phyloP scores from a whole-genome alignment of 2,329 filamentous ascomycete genomes.

The Alternaria tenuissima region DNA sequence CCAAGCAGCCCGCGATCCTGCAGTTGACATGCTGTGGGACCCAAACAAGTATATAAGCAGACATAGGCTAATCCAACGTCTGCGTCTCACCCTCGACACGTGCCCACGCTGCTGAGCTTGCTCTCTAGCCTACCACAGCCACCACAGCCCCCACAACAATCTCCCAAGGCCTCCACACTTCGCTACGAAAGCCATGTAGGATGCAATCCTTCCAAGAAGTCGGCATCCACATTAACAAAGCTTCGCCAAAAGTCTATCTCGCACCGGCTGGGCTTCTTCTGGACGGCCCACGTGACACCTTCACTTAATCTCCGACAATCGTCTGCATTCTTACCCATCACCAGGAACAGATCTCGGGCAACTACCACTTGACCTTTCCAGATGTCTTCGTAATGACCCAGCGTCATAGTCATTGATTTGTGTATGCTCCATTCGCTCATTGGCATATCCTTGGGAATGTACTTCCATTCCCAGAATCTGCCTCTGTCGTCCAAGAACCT shows the following conservation, averaged over 20 bases:
- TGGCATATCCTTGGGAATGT: conserved; percentile 59
- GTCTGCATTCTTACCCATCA: conserved; percentile 57
- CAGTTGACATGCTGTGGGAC: conserved; percentile 1
- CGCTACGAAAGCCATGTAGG: conserved; percentile 42
- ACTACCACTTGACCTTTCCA: conserved; percentile 51
- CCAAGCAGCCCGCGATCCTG: conserved; percentile 1
- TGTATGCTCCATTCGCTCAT: conserved; percentile 57
- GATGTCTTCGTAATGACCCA: conserved; percentile 41
- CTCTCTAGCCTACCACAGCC: neutral
- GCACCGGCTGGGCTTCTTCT: conserved; percentile 56
- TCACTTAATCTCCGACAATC: conserved; percentile 53
- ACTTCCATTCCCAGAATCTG: conserved; percentile 59
- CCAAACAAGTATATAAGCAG: neutral
- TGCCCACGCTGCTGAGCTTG: neutral
- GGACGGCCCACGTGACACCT: conserved; percentile 56
- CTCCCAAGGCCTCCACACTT: neutral
- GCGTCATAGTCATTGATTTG: conserved; percentile 43
- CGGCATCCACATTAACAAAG: conserved; percentile 58
- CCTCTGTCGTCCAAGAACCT: conserved; percentile 55
- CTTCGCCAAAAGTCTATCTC: conserved; percentile 63
- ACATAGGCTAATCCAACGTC: neutral
- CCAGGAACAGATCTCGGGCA: conserved; percentile 56
- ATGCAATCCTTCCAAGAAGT: conserved; percentile 56
- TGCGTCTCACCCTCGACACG: neutral
- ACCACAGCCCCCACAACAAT: too few species aligned